These are phyloP conservation scores for Boletus tomentosulus DNA, from an alignment of 768 basidiomycete genomes.

Conservation along the genomic window DNA sequence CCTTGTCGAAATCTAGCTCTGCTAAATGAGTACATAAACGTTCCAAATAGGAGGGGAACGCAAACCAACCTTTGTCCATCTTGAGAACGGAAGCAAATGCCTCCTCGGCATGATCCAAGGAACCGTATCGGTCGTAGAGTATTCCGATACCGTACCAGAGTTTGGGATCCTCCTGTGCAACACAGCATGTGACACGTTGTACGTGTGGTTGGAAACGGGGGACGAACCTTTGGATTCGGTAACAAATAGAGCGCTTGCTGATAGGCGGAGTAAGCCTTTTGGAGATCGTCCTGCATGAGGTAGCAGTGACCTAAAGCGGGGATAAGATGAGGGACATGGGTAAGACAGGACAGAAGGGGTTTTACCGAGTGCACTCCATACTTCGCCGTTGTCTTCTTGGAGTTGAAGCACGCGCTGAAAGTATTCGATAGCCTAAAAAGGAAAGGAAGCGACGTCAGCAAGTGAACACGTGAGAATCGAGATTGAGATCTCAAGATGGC, in stretches of 20 bases:
- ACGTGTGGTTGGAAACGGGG: neutral
- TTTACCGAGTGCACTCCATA: constrained; percentile 92
- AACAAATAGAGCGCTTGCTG: constrained; percentile 96
- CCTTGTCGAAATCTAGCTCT: constrained; percentile 87
- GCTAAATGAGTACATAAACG: constrained; percentile 27
- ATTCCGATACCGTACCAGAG: constrained; percentile 99
- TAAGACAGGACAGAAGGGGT: constrained; percentile 23
- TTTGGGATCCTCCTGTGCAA: constrained; percentile 82
- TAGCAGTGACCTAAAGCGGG: constrained; percentile 79
- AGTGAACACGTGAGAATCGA: constrained; percentile 27
- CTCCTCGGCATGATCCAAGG: constrained; percentile 97
- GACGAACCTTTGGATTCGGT: constrained; percentile 71
- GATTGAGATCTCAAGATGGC: constrained; percentile 24
- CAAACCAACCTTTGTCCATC: constrained; percentile 86
- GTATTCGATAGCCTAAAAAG: constrained; percentile 84
- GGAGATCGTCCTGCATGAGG: constrained; percentile 98
- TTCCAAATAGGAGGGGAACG: neutral
- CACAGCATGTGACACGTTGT: constrained; percentile 6
- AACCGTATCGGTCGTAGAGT: constrained; percentile 97
- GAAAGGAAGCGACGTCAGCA: constrained; percentile 30
- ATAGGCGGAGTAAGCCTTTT: constrained; percentile 97
- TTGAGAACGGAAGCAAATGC: constrained; percentile 93
- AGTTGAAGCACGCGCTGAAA: constrained; percentile 89
- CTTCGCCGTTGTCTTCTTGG: constrained; percentile 96
- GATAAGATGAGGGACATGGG: constrained; percentile 12